phyloP scores from a whole-genome alignment of 108 stramenopile species.

The Conticribra guillardii region DNA sequence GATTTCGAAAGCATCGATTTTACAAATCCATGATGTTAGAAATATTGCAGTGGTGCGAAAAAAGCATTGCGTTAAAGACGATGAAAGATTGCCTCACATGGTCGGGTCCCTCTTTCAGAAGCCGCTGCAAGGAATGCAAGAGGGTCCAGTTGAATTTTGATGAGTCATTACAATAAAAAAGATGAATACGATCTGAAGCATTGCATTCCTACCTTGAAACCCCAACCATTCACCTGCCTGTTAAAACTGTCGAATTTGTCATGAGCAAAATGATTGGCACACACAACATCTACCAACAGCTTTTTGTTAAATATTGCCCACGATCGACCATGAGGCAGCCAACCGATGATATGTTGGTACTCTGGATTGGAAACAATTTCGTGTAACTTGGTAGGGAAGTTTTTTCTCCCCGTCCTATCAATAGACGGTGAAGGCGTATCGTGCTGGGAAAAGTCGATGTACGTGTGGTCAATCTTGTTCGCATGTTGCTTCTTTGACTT shows the following conservation, averaged over 20 bases:
- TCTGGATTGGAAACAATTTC: constrained; percentile 57
- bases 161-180: too few relatives aligned
- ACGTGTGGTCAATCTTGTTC: constrained; percentile 32
- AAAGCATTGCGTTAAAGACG: too few relatives aligned
- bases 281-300: constrained; percentile 21
- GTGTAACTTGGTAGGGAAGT: constrained; percentile 66
- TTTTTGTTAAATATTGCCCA: constrained; percentile 35
- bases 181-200: neutral
- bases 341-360: constrained; percentile 58
- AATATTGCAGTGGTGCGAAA: too few relatives aligned
- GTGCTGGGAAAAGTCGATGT: constrained; percentile 29
- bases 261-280: constrained; percentile 20
- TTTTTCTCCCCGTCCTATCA: neutral
- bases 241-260: constrained; percentile 32
- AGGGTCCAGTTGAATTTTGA: neutral
- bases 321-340: constrained; percentile 48
- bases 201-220: constrained; percentile 32
- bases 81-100: too few relatives aligned
- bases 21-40: neutral
- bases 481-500: constrained; percentile 13
- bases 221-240: constrained; percentile 43
- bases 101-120: constrained; percentile 7
- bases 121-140: neutral
- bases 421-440: neutral
- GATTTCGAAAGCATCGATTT: too few relatives aligned